These are phyloP conservation scores for Ordospora pajunii DNA, from an alignment of 371 early-diverging fungal species.

Conservation along the genomic window DNA sequence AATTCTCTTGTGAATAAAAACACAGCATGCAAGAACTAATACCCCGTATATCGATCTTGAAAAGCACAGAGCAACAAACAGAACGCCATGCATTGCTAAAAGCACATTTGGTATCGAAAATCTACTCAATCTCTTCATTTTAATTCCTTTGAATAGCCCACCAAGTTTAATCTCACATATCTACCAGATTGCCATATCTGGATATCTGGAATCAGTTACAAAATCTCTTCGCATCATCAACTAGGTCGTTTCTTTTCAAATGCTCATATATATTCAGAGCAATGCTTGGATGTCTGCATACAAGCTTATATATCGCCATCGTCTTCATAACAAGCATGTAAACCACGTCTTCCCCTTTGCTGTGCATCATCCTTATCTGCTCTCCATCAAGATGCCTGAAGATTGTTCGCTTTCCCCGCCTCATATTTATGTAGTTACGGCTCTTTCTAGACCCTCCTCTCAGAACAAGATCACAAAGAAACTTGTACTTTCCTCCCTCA, in stretches of 20 bases:
- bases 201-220: no score
- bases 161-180: no score
- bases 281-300: background rate
- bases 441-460: background rate
- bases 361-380: background rate
- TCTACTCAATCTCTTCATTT: no score
- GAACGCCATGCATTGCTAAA: no score
- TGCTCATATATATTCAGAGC: background rate
- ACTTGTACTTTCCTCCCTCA: background rate
- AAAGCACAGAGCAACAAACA: no score
- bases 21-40: background rate
- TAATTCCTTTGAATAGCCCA: no score
- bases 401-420: background rate
- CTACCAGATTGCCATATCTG: no score
- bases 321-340: background rate
- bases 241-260: background rate
- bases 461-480: background rate
- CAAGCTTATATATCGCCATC: slow-evolving; percentile 2
- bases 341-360: background rate
- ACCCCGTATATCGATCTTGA: background rate
- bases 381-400: background rate
- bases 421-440: background rate
- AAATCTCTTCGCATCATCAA: no score
- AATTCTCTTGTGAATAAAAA: background rate
- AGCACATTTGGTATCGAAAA: no score